Percentiles rank a stretch among this genome's conserved stretches.
Conservation (phyloP, 2,329 filamentous ascomycete genomes). For the Apiospora marii region DNA sequence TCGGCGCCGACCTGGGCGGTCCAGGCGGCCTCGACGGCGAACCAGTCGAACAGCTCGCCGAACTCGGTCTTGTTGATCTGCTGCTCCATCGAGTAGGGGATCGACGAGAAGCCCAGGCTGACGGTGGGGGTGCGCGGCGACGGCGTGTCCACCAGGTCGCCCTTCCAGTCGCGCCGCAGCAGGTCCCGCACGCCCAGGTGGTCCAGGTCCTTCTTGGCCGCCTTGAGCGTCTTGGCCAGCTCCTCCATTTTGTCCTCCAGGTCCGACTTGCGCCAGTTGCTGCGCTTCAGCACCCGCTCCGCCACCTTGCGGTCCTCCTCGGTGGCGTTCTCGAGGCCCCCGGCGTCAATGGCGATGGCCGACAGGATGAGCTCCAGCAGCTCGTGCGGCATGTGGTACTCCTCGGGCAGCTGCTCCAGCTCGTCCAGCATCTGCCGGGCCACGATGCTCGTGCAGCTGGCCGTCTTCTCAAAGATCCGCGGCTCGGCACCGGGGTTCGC, state of each 20-base stretch:
- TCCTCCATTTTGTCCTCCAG: conserved; percentile 51
- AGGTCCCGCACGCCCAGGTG: conserved; percentile 51
- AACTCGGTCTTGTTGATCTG: conserved; percentile 55
- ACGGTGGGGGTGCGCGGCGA: conserved; percentile 54
- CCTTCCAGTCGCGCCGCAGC: conserved; percentile 56
- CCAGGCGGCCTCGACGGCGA: conserved; percentile 56
- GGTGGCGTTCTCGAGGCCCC: conserved; percentile 49
- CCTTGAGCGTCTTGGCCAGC: conserved; percentile 47
- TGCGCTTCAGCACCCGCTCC: conserved; percentile 48
- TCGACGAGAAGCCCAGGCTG: conserved; percentile 53
- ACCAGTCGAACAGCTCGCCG: conserved; percentile 56
- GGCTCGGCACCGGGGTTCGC: conserved; percentile 50
- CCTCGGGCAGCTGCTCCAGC: conserved; percentile 49
- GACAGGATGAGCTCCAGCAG: conserved; percentile 55
- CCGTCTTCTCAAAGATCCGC: conserved; percentile 52
- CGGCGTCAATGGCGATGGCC: conserved; percentile 55
- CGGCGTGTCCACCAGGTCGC: conserved; percentile 54
- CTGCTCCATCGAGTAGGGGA: conserved; percentile 54
- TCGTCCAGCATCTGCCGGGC: conserved; percentile 56
- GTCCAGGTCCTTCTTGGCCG: conserved; percentile 52
- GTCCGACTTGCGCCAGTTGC: conserved; percentile 49
- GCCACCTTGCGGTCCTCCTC: conserved; percentile 48
- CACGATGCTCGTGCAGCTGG: conserved; percentile 54
- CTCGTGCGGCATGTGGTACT: conserved; percentile 57
- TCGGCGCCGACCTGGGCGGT: conserved; percentile 53